Evolutionary conservation across 2,329 filamentous ascomycete species (phyloP).

Genomic region (Clarireedia paspali): DNA sequence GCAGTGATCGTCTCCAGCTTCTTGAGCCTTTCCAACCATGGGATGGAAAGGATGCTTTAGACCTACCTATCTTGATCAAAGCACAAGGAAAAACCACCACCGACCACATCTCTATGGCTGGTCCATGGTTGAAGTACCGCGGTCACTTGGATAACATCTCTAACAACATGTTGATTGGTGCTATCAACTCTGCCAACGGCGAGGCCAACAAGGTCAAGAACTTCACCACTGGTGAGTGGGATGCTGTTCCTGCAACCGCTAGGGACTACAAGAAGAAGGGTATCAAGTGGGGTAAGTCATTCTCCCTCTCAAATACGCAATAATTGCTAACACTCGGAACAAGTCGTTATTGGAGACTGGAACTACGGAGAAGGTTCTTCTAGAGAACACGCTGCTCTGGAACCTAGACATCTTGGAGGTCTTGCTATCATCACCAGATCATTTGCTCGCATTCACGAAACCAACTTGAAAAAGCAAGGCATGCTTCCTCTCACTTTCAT

Average conservation of each 20-base stretch:
- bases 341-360: conserved; percentile 90
- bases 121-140: conserved; percentile 97
- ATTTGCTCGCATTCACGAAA: conserved; percentile 99
- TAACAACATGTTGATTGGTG: conserved; percentile 99
- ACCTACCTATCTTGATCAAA: conserved; percentile 94
- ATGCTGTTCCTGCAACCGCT: conserved; percentile 84
- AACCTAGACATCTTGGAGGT: conserved; percentile 94
- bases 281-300: conserved; percentile 63
- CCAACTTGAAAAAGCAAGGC: conserved; percentile 99
- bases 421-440: conserved; percentile 92
- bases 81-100: conserved; percentile 92
- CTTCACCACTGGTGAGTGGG: conserved; percentile 73
- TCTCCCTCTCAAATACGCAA: no score
- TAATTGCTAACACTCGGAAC: no score
- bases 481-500: conserved; percentile 97
- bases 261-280: conserved; percentile 98
- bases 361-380: conserved; percentile 98
- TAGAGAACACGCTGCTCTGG: conserved; percentile 95
- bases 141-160: conserved; percentile 99
- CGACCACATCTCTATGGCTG: conserved; percentile 95
- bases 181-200: conserved; percentile 89
- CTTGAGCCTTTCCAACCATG: conserved; percentile 79
- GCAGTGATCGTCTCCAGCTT: conserved; percentile 89
- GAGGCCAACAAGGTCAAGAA: conserved; percentile 98
- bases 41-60: conserved; percentile 82